Conservation (phyloP, 345 rosid species). For the Limnanthes douglasii region DNA sequence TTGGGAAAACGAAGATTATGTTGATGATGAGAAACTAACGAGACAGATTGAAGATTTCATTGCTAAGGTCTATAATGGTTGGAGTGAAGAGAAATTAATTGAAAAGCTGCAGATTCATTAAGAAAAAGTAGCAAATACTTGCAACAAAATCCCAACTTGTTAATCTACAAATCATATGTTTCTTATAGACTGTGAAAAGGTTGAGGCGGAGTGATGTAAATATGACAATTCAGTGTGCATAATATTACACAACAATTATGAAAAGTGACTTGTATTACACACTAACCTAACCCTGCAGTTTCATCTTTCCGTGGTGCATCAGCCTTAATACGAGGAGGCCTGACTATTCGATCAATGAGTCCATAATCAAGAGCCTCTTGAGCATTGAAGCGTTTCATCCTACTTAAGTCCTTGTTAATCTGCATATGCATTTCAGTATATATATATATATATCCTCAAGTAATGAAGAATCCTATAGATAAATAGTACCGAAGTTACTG, state of each 20-base stretch:
- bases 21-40: slow-evolving; percentile 10
- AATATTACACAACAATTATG: too few species aligned
- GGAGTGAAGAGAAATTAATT: slow-evolving; percentile 14
- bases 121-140: too few species aligned
- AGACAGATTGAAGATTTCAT: slow-evolving; percentile 12
- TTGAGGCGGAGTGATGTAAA: neutral
- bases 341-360: slow-evolving; percentile 50
- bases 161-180: too few species aligned
- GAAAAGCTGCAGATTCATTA: slow-evolving; percentile 3
- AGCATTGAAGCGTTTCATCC: slow-evolving; percentile 52
- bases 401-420: slow-evolving; percentile 49
- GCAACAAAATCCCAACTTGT: too few species aligned
- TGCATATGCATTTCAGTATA: slow-evolving; percentile 15
- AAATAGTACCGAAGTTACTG: neutral
- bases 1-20: too few species aligned
- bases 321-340: slow-evolving; percentile 48
- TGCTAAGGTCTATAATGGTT: slow-evolving; percentile 13
- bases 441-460: slow-evolving; percentile 5
- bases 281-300: slow-evolving; percentile 42
- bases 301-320: slow-evolving; percentile 35
- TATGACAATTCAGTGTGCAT: too few species aligned
- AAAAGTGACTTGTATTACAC: too few species aligned
- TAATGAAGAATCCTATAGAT: neutral
- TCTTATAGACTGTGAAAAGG: too few species aligned
- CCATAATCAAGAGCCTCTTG: slow-evolving; percentile 77